Conservation (phyloP, 2,329 filamentous ascomycete genomes). For the Aspergillus sp. region DNA sequence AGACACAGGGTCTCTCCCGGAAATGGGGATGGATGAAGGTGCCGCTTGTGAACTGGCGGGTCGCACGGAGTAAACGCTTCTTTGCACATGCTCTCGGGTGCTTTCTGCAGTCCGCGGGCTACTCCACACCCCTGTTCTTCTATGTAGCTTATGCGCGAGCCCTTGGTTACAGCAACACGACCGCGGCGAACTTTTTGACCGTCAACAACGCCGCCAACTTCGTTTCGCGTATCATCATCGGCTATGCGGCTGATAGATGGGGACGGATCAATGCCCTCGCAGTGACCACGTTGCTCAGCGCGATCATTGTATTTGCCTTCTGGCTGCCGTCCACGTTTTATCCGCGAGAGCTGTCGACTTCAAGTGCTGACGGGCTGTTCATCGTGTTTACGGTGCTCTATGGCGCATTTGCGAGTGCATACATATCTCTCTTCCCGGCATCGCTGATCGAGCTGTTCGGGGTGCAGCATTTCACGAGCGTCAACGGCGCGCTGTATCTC, state of each 20-base stretch:
- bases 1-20: conserved; percentile 15
- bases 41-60: conserved; percentile 32
- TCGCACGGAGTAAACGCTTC: conserved; percentile 31
- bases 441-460: conserved; percentile 39
- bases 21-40: conserved; percentile 23
- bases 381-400: conserved; percentile 35
- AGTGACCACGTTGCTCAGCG: conserved; percentile 31
- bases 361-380: conserved; percentile 26
- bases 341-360: neutral
- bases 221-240: conserved; percentile 39
- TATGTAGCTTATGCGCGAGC: conserved; percentile 41
- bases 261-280: conserved; percentile 43
- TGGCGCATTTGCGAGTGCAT: conserved; percentile 39
- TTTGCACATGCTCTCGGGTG: conserved; percentile 36
- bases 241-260: conserved; percentile 38
- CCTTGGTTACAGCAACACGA: conserved; percentile 35
- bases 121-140: conserved; percentile 42
- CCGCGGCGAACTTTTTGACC: conserved; percentile 41
- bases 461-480: conserved; percentile 35
- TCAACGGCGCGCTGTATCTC: conserved; percentile 40
- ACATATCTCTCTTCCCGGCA: conserved; percentile 38
- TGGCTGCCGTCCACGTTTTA: conserved; percentile 26
- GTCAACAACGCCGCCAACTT: conserved; percentile 44
- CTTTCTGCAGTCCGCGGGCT: conserved; percentile 40
- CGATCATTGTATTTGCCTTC: conserved; percentile 27